Base-by-base conservation (phyloP, 768 basidiomycete species). In the Sporobolomyces pararoseus region DNA sequence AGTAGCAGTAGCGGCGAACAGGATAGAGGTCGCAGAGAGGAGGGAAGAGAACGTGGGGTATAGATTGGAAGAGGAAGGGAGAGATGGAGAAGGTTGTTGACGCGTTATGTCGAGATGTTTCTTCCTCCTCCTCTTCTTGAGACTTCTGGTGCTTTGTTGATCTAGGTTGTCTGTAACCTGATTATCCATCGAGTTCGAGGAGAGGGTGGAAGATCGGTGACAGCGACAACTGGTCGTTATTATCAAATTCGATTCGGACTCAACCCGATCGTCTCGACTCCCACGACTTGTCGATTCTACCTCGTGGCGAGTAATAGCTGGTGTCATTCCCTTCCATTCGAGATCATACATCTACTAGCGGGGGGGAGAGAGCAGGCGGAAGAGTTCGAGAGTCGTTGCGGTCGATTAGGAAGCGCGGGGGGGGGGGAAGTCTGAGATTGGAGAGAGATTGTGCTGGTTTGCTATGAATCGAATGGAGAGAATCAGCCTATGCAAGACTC, bases 1-100 rank as follows among this genome's bases (percentile, higher is more conserved):
- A 74, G 10, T 76, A 77, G 3, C 78, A 75, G 65, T 80, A 78
- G 61, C 77, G 77, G 42, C 79, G 69, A 64, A 76, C 78, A 47
- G 78, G 64, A 62, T 79, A 78, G 13, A 79, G 69, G 17, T 79
- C 79, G 59, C 79, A 79, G 61, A 31, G 61, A 35, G 25, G 42
- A 46, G 58, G 58, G 21, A n/a, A n/a, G n/a, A n/a, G n/a, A n/a
- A n/a, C n/a, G n/a, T n/a, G n/a, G n/a, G n/a, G n/a, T n/a, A n/a
- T n/a, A n/a, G n/a, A n/a, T n/a, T n/a, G n/a, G n/a, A n/a, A n/a
- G 42, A 17, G 39, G 16, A 35, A 46, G 10, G 58, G 9, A n/a
- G 37, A 57, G 12, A 37, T 39, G 3, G 37, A 14, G 25, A 25
- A 14, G 23, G 12, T 13, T 4, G 53, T 31, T 5, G 42, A 25